Evolutionary conservation across 352 stramenopile species (phyloP).

Genomic region (Discostella stelligera): DNA sequence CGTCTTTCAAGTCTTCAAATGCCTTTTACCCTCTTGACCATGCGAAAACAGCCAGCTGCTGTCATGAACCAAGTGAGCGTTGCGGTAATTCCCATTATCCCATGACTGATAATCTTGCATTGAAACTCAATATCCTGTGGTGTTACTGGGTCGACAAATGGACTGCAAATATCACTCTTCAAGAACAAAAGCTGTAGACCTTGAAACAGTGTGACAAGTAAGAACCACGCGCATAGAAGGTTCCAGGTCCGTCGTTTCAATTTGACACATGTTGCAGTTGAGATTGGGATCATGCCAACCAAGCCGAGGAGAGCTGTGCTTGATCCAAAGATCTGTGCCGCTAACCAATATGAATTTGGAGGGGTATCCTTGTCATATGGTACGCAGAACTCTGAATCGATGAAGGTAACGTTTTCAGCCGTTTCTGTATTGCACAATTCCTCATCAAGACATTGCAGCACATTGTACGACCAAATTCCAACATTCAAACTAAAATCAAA

Average conservation of each 20-base stretch:
- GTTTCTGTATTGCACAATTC: not conserved
- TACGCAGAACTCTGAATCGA: conserved; percentile 5
- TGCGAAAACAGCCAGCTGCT: conserved; percentile 29
- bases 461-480: conserved; percentile 38
- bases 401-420: conserved; percentile 3
- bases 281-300: conserved; percentile 18
- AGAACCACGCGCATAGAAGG: conserved; percentile 14
- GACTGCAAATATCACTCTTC: conserved; percentile 30
- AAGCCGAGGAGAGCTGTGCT: conserved; percentile 17
- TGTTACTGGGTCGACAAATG: not conserved
- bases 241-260: conserved; percentile 40
- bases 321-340: conserved; percentile 19
- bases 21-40: not conserved
- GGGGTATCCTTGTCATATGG: not conserved
- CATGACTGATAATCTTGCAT: conserved; percentile 24
- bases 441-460: conserved; percentile 28
- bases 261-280: conserved; percentile 36
- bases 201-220: conserved; percentile 29
- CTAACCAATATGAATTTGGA: conserved; percentile 13
- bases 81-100: conserved; percentile 23
- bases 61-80: conserved; percentile 36
- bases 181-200: conserved; percentile 45
- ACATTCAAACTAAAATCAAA: conserved; percentile 11
- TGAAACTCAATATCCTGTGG: not conserved
- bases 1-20: too few relatives aligned